A percentile compares a stretch with the other conserved stretches of the same genome.
Evolutionary conservation across 345 rosid species (phyloP).

Genomic region (Punica granatum): DNA sequence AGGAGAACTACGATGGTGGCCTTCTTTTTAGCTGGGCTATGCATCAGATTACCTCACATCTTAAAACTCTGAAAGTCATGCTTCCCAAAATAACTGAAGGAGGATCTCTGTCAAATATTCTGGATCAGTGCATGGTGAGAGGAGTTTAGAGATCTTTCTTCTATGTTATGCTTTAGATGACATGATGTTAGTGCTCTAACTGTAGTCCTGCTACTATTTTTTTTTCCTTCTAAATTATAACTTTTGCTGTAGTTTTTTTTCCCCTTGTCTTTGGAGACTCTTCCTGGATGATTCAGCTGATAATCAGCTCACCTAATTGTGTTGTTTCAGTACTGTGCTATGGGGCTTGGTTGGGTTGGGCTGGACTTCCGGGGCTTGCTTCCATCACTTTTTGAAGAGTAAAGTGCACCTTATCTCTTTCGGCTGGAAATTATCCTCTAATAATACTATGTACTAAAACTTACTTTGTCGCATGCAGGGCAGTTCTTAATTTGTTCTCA

Average conservation of each 20-base stretch:
- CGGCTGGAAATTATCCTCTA: slow-evolving; percentile 1
- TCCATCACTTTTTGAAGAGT: slow-evolving; percentile 90
- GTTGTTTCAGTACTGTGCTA: slow-evolving; percentile 72
- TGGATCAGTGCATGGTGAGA: slow-evolving; percentile 92
- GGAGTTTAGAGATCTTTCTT: not conserved
- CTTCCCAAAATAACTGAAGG: slow-evolving; percentile 98
- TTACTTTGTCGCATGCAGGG: slow-evolving; percentile 42
- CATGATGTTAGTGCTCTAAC: not conserved
- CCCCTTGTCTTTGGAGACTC: too few relatives aligned
- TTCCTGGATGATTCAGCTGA: slow-evolving; percentile 2
- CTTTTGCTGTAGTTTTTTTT: not conserved
- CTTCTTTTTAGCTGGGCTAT: slow-evolving; percentile 97
- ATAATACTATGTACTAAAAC: slow-evolving; percentile 6
- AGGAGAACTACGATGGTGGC: slow-evolving; percentile 89
- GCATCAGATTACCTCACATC: slow-evolving; percentile 96
- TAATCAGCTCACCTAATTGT: slow-evolving; percentile 2
- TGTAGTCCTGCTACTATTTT: not conserved
- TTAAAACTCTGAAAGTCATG: slow-evolving; percentile 85
- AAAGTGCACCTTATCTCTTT: slow-evolving; percentile 18
- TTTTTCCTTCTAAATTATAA: not conserved
- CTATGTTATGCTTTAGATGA: not conserved
- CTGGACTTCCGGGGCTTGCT: slow-evolving; percentile 95
- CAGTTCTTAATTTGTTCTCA: slow-evolving; percentile 79
- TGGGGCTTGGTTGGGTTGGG: slow-evolving; percentile 96
- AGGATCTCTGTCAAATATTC: slow-evolving; percentile 83